Evolutionary conservation across 257 asterid genomes (phyloP), one percentile per base, ranked within the genome.

Genomic region (Orobanche coerulescens): DNA sequence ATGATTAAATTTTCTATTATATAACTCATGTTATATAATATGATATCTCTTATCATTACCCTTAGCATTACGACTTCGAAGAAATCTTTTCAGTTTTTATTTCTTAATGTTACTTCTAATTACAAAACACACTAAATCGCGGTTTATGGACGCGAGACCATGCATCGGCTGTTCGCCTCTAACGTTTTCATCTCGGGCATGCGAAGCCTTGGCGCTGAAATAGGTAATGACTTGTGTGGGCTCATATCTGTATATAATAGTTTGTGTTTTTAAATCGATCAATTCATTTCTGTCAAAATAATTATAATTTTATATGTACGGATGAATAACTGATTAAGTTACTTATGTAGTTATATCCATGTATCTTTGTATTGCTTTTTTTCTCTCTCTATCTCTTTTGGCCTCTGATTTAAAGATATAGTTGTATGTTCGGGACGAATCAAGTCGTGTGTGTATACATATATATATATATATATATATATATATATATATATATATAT

Each of bases 161-260:
- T 80, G 84, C 77, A 79, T 8, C 64, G 77, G 2, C 62, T 76
- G 37, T 80, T 76, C 24, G 81, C 76, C 5, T 76, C 84, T 4
- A 79, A 76, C 62, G 26, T 76, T 40, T 82, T 74, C 8, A 30
- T 76, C 4, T 80, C 82, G 9, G 82, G 82, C 34, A 39, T 76
- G 76, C 80, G 72, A 58, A 80, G 85, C 36, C 82, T 80, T 10
- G 80, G 81, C 2, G 73, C 73, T 48, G 82, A 76, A 43, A 72
- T 74, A 50, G 82, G 81, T 73, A 52, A 25, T 13, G 28, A 24
- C 54, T 9, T 66, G 15, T 3, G 16, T 40, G 42, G 7, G 1
- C 11, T 4, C 26, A 18, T 31, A 16, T 34, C 8, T 47, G 33
- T 23, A 4, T 39, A 1, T 19, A 30, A 30, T 30, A 30, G 7